Conservation (phyloP, 495 filamentous ascomycete species). For the Penicillium ochrochloron region DNA sequence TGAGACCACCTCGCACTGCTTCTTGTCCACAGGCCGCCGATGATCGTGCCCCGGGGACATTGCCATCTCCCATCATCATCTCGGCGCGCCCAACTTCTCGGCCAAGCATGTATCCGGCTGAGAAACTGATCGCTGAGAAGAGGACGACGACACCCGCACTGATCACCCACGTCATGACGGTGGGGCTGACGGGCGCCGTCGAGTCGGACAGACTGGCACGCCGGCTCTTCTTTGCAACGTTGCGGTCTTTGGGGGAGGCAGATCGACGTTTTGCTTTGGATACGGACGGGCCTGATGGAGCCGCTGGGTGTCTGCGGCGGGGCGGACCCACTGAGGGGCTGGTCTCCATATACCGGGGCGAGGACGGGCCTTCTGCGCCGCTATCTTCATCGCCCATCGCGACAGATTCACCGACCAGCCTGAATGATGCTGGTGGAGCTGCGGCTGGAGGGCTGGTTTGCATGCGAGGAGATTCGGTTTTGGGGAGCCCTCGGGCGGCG, state of each 20-base stretch:
- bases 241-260: constrained; percentile 57
- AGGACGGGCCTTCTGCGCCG: constrained; percentile 27
- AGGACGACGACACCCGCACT: constrained; percentile 91
- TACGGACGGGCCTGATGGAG: constrained; percentile 29
- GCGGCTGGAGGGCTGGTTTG: constrained; percentile 27
- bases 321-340: constrained; percentile 29
- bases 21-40: constrained; percentile 49
- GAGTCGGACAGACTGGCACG: constrained; percentile 39
- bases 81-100: constrained; percentile 78
- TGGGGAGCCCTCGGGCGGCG: constrained; percentile 80
- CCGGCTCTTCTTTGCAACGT: constrained; percentile 60
- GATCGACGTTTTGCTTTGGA: constrained; percentile 57
- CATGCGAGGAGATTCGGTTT: constrained; percentile 51
- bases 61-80: constrained; percentile 42
- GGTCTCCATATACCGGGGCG: constrained; percentile 26
- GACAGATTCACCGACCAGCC: constrained; percentile 79
- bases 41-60: constrained; percentile 35
- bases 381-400: constrained; percentile 57
- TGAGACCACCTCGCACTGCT: constrained; percentile 48
- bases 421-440: constrained; percentile 43
- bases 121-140: constrained; percentile 89
- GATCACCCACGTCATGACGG: constrained; percentile 88
- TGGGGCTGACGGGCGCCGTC: constrained; percentile 53
- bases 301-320: constrained; percentile 24
- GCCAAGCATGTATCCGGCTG: constrained; percentile 89